These are phyloP conservation scores for Blastocystis sp. DNA, from an alignment of 352 stramenopile species.

Conservation along the genomic window DNA sequence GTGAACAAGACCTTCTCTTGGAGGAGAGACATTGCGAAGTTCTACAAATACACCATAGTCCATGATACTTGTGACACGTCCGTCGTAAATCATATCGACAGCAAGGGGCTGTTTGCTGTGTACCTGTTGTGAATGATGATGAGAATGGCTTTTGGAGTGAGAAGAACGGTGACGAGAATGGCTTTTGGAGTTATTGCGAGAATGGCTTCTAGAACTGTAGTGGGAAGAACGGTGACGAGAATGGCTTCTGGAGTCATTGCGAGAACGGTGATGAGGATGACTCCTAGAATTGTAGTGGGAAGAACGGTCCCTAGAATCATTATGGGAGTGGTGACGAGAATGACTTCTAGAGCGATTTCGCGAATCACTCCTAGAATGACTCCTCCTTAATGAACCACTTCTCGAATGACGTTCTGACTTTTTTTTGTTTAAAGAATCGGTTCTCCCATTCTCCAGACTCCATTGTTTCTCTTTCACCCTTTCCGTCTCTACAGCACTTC, in stretches of 20 bases:
- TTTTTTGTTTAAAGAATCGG: no score
- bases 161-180: not conserved
- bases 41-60: constrained; percentile 96
- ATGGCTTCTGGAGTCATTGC: not conserved
- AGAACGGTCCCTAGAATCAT: not conserved
- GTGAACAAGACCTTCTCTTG: constrained; percentile 87
- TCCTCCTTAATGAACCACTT: not conserved
- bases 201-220: not conserved
- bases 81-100: constrained; percentile 90
- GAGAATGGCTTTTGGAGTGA: not conserved
- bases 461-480: no score
- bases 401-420: not conserved
- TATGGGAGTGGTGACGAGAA: not conserved
- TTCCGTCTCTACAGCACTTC: no score
- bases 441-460: no score
- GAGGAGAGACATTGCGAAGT: constrained; percentile 75
- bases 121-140: no score
- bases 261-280: not conserved
- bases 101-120: not conserved
- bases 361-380: not conserved
- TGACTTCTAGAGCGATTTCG: not conserved
- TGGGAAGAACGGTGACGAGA: not conserved
- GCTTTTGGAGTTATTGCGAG: not conserved
- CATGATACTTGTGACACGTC: constrained; percentile 86
- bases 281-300: constrained; percentile 21